phyloP scores from a whole-genome alignment of 768 basidiomycete species.

The Dictyophora rubrovolvata region DNA sequence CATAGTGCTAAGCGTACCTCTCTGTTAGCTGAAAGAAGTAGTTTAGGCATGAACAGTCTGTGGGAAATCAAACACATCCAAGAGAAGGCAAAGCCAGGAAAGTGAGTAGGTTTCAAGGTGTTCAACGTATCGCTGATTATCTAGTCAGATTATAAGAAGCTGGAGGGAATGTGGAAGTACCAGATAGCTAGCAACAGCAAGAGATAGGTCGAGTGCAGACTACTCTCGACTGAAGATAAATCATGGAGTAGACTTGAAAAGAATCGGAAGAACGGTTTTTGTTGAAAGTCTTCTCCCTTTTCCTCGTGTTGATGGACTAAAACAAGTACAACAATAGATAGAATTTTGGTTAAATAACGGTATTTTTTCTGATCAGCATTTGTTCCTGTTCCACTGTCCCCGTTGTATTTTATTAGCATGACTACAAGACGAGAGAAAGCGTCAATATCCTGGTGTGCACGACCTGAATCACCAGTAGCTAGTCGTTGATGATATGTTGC shows the following conservation, averaged over 20 bases:
- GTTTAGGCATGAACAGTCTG: slow-evolving; percentile 93
- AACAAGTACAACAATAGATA: slow-evolving; percentile 94
- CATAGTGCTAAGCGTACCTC: slow-evolving; percentile 41
- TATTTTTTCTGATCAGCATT: slow-evolving; percentile 94
- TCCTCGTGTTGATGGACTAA: slow-evolving; percentile 93
- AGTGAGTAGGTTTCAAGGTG: slow-evolving; percentile 90
- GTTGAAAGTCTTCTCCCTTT: slow-evolving; percentile 82
- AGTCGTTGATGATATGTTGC: slow-evolving; percentile 70
- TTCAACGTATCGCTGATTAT: slow-evolving; percentile 78
- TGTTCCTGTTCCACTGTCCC: slow-evolving; percentile 76
- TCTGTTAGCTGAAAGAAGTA: slow-evolving; percentile 77
- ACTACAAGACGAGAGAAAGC: slow-evolving; percentile 92
- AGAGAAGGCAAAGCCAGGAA: slow-evolving; percentile 96
- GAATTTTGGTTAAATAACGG: slow-evolving; percentile 91
- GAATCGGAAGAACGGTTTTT: slow-evolving; percentile 97
- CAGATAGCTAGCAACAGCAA: slow-evolving; percentile 80
- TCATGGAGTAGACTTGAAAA: slow-evolving; percentile 96
- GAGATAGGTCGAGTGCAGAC: slow-evolving; percentile 84
- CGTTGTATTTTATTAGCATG: slow-evolving; percentile 99
- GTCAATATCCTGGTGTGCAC: slow-evolving; percentile 87
- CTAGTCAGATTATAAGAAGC: slow-evolving; percentile 13
- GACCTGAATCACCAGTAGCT: slow-evolving; percentile 59
- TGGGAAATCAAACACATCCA: slow-evolving; percentile 97
- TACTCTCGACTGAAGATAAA: slow-evolving; percentile 73
- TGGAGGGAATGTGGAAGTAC: slow-evolving; percentile 27